Evolutionary conservation across 352 stramenopile species (phyloP).

Genomic region (Aphanomyces invadans): DNA sequence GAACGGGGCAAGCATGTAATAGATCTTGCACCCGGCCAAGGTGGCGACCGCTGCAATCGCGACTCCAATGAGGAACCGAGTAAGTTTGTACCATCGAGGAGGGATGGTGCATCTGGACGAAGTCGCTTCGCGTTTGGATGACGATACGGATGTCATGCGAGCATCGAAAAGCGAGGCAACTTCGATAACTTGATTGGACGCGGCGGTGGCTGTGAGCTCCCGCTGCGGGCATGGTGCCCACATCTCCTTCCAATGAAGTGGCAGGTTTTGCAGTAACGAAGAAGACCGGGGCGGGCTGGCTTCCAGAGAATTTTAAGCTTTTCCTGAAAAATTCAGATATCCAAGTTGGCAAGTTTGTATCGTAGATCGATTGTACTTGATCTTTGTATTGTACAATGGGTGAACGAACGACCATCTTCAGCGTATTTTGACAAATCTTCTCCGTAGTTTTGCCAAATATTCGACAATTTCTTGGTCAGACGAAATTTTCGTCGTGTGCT

Average conservation of each 20-base stretch:
- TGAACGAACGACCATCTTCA: neutral
- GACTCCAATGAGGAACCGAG: neutral
- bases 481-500: neutral
- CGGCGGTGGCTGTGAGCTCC: neutral
- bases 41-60: constrained; percentile 1
- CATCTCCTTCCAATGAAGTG: constrained; percentile 3
- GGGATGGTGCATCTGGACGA: constrained; percentile 3
- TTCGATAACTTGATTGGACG: constrained; percentile 11
- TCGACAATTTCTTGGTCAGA: too few relatives aligned
- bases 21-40: constrained; percentile 4
- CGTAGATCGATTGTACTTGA: neutral
- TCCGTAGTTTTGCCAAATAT: too few relatives aligned
- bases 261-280: constrained; percentile 10
- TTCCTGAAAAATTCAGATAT: neutral
- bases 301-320: neutral
- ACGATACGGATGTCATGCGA: neutral
- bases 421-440: too few relatives aligned
- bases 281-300: neutral
- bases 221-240: constrained; percentile 1
- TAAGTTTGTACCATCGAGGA: constrained; percentile 5
- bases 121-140: neutral
- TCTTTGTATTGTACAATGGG: neutral
- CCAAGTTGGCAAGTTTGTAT: neutral
- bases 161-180: neutral
- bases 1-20: neutral